A percentile compares a stretch with the other conserved stretches of the same genome.
phyloP scores from a whole-genome alignment of 2,329 filamentous ascomycete species.

The Exophiala sp. region DNA sequence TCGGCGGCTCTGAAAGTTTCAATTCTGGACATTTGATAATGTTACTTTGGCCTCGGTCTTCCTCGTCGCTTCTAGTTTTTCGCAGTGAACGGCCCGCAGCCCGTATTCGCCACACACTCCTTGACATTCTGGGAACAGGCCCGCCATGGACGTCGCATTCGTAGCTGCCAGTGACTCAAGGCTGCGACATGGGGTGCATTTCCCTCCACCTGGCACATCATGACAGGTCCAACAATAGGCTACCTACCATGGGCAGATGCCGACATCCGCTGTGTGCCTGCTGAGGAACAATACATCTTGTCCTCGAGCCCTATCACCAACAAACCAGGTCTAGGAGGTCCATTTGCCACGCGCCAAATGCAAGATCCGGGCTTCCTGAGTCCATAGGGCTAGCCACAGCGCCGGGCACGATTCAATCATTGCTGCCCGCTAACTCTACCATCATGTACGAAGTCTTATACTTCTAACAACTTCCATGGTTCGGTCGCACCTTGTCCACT shows the following conservation, averaged over 20 bases:
- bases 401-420: slow-evolving; percentile 1
- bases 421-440: not conserved
- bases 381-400: slow-evolving; percentile 3
- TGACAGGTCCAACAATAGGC: not conserved
- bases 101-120: not conserved
- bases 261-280: slow-evolving; percentile 6
- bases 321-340: not conserved
- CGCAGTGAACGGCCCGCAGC: too few relatives aligned
- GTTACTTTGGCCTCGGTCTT: too few relatives aligned
- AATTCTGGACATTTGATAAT: too few relatives aligned
- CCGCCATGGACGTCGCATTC: not conserved
- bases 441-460: not conserved
- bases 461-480: not conserved
- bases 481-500: not conserved
- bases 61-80: too few relatives aligned
- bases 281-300: slow-evolving; percentile 4
- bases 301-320: slow-evolving; percentile 7
- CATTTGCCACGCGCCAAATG: slow-evolving; percentile 18
- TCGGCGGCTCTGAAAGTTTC: too few relatives aligned
- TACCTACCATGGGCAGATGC: not conserved
- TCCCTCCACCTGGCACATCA: not conserved
- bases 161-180: not conserved
- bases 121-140: not conserved
- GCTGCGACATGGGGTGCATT: not conserved
- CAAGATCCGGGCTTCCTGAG: slow-evolving; percentile 8